Evolutionary conservation across 1,284 basidiomycete genomes (phyloP).

Genomic region (Cerrena zonata): DNA sequence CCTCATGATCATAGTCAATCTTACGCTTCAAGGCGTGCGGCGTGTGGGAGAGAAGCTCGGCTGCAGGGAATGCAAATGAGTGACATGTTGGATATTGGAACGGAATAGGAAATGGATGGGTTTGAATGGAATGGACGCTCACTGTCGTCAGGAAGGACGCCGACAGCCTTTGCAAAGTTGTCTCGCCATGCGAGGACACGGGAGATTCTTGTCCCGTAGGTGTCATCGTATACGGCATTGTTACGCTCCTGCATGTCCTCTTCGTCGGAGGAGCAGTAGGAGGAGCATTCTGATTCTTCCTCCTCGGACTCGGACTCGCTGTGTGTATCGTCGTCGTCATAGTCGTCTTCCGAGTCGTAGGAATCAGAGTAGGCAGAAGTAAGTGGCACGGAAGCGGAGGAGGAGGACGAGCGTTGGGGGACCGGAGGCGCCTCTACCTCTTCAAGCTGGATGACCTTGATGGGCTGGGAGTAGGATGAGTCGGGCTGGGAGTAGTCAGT

Average conservation of each 20-base stretch:
- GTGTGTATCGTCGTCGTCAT: too few species aligned
- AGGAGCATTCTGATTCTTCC: slow-evolving; percentile 43
- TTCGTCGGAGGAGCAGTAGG: slow-evolving; percentile 62
- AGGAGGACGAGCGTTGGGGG: slow-evolving; percentile 32
- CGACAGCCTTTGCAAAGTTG: slow-evolving; percentile 27
- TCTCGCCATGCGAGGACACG: slow-evolving; percentile 63
- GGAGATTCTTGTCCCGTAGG: slow-evolving; percentile 44
- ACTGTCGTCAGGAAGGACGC: slow-evolving; percentile 18
- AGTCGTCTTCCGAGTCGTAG: slow-evolving; percentile 32
- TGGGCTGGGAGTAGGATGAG: too few species aligned
- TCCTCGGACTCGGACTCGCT: slow-evolving; percentile 24
- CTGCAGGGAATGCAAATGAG: too few species aligned
- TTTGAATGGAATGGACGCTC: too few species aligned
- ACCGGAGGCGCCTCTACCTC: slow-evolving; percentile 58
- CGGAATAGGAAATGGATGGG: not conserved
- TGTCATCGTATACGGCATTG: slow-evolving; percentile 40
- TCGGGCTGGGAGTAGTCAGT: too few species aligned
- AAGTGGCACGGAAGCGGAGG: too few species aligned
- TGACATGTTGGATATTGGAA: too few species aligned
- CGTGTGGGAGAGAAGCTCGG: slow-evolving; percentile 3
- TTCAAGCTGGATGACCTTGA: slow-evolving; percentile 69
- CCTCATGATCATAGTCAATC: slow-evolving; percentile 32
- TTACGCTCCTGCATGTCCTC: slow-evolving; percentile 24
- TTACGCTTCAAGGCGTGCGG: slow-evolving; percentile 37
- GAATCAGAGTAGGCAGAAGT: slow-evolving; percentile 33